Conservation (phyloP, 2,329 filamentous ascomycete genomes). For the Thelonectria discophora region DNA sequence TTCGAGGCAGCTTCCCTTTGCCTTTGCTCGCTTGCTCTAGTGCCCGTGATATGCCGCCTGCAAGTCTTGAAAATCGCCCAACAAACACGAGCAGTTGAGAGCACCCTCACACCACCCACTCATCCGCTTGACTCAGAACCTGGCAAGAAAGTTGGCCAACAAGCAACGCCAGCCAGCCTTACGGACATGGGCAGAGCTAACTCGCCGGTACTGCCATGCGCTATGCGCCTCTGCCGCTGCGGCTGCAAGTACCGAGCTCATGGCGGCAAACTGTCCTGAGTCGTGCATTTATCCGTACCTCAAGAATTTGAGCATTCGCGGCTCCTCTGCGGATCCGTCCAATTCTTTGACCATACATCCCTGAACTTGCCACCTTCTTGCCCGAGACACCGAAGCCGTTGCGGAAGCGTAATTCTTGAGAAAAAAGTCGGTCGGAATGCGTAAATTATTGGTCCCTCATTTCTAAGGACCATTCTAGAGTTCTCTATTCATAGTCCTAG, state of each 20-base stretch:
- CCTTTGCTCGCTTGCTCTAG: too few species aligned
- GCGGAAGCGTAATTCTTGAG: too few species aligned
- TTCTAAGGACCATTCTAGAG: background rate
- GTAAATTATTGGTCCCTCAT: background rate
- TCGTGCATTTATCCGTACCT: background rate
- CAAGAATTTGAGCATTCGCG: background rate
- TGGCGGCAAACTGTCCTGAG: background rate
- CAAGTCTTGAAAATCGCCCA: too few species aligned
- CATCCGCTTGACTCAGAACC: too few species aligned
- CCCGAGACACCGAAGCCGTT: too few species aligned
- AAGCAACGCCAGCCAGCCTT: background rate
- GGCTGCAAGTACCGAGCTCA: background rate
- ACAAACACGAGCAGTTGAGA: too few species aligned
- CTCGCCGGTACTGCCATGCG: background rate
- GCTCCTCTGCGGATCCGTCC: slow-evolving; percentile 25
- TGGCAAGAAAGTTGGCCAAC: too few species aligned
- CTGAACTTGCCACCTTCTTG: background rate
- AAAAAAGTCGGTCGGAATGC: too few species aligned
- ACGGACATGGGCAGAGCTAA: background rate
- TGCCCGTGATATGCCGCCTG: too few species aligned
- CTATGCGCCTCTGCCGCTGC: too few species aligned
- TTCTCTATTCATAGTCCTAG: slow-evolving; percentile 20
- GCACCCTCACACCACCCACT: too few species aligned
- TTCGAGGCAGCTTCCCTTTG: too few species aligned
- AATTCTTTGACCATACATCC: background rate